These are phyloP conservation scores for Endothia cerciana DNA, from an alignment of 2,329 filamentous ascomycete species.

Conservation along the genomic window DNA sequence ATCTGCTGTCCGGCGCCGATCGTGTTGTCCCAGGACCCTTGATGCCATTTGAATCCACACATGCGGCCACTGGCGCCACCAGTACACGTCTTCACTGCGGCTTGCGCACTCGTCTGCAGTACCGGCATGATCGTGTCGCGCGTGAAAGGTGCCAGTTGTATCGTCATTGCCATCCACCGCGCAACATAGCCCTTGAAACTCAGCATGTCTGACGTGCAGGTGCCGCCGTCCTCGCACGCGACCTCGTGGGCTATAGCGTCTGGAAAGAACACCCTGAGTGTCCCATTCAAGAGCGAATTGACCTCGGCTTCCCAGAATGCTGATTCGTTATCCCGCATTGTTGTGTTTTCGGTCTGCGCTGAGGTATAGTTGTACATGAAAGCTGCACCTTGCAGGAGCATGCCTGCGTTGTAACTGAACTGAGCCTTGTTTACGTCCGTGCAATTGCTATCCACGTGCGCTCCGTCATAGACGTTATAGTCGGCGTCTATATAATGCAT, in stretches of 20 bases:
- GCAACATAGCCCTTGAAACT: slow-evolving; percentile 62
- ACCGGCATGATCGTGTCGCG: slow-evolving; percentile 48
- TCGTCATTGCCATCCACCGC: slow-evolving; percentile 54
- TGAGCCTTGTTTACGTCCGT: slow-evolving; percentile 54
- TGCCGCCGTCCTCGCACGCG: slow-evolving; percentile 56
- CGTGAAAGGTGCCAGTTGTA: slow-evolving; percentile 54
- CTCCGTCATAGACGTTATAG: slow-evolving; percentile 65
- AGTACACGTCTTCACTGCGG: slow-evolving; percentile 54
- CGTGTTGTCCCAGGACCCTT: slow-evolving; percentile 43
- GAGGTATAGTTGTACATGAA: slow-evolving; percentile 61
- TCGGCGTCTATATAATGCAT: slow-evolving; percentile 56
- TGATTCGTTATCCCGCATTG: slow-evolving; percentile 13
- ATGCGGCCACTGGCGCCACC: slow-evolving; percentile 48
- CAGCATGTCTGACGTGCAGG: slow-evolving; percentile 62
- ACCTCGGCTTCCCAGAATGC: slow-evolving; percentile 50
- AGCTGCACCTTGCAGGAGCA: slow-evolving; percentile 58
- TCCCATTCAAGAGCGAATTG: slow-evolving; percentile 49
- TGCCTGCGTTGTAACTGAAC: slow-evolving; percentile 59
- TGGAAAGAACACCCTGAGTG: slow-evolving; percentile 52
- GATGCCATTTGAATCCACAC: slow-evolving; percentile 54
- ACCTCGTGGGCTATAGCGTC: slow-evolving; percentile 53
- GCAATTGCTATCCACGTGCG: slow-evolving; percentile 55
- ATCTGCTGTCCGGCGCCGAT: slow-evolving; percentile 53
- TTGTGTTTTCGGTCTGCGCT: slow-evolving; percentile 36
- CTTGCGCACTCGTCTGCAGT: slow-evolving; percentile 51